A percentile compares a stretch with the other conserved stretches of the same genome.
phyloP scores from a whole-genome alignment of 768 basidiomycete species.

The Suillus subaureus region DNA sequence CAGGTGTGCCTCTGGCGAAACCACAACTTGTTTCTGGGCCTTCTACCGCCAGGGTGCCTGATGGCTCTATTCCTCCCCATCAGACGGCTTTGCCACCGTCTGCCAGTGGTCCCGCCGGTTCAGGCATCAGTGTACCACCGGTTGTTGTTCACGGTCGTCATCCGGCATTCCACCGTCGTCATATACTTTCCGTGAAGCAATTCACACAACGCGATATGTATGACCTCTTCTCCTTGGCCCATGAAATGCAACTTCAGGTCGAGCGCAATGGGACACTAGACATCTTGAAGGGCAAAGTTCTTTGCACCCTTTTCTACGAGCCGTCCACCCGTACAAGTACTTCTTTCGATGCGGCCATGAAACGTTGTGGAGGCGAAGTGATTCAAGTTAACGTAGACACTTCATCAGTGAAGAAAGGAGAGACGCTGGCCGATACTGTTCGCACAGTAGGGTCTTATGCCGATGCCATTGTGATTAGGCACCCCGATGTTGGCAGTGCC shows the following conservation, averaged over 20 bases:
- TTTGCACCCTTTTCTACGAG: constrained; percentile 95
- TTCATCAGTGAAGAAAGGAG: constrained; percentile 93
- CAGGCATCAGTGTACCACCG: constrained; percentile 14
- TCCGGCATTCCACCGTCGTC: constrained; percentile 89
- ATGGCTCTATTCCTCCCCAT: constrained; percentile 15
- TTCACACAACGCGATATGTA: constrained; percentile 89
- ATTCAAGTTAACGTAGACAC: constrained; percentile 79
- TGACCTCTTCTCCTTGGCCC: constrained; percentile 90
- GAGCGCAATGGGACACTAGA: constrained; percentile 89
- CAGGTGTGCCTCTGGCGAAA: constrained; percentile 21
- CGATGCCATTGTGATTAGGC: constrained; percentile 92
- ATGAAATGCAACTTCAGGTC: constrained; percentile 96
- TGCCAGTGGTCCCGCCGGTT: neutral
- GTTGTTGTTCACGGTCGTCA: constrained; percentile 47
- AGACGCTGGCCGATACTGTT: constrained; percentile 90
- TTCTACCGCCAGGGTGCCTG: constrained; percentile 34
- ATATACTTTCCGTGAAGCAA: constrained; percentile 94
- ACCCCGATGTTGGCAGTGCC: constrained; percentile 93
- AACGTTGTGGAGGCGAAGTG: constrained; percentile 94
- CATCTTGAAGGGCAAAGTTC: constrained; percentile 86
- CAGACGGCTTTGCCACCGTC: constrained; percentile 15
- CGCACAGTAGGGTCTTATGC: constrained; percentile 94
- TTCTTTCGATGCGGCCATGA: constrained; percentile 99
- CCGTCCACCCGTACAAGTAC: constrained; percentile 94
- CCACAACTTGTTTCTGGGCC: constrained; percentile 33